A percentile compares a stretch with the other conserved stretches of the same genome.
These are phyloP conservation scores for Candida neerlandica DNA, from an alignment of 1,139 yeast genomes.

Conservation along the genomic window DNA sequence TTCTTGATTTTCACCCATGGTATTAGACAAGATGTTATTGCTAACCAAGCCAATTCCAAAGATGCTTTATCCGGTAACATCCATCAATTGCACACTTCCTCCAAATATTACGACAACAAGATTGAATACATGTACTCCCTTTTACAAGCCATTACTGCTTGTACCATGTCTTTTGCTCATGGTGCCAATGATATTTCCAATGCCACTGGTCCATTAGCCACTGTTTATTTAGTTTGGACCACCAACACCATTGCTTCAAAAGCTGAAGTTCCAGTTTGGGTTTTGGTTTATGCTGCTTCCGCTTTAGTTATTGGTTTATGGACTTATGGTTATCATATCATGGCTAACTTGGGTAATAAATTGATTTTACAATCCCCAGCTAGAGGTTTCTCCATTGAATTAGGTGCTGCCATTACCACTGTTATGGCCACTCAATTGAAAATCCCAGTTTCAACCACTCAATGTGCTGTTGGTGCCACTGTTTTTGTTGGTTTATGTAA, in stretches of 20 bases:
- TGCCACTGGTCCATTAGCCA: constrained; percentile 76
- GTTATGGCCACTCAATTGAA: constrained; percentile 74
- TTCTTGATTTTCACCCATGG: constrained; percentile 61
- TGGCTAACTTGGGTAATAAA: constrained; percentile 73
- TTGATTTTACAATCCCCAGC: constrained; percentile 78
- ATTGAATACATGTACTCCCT: constrained; percentile 71
- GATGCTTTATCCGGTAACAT: constrained; percentile 46
- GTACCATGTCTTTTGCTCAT: constrained; percentile 81
- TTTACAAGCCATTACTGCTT: constrained; percentile 73
- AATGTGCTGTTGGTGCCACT: constrained; percentile 80
- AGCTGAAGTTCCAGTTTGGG: constrained; percentile 72
- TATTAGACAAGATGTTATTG: constrained; percentile 63
- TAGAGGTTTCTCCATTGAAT: constrained; percentile 77
- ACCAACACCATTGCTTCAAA: constrained; percentile 50
- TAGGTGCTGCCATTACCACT: constrained; percentile 78
- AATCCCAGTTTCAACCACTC: constrained; percentile 78
- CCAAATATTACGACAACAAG: constrained; percentile 72
- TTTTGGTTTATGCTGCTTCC: constrained; percentile 67
- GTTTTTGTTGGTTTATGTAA: constrained; percentile 78
- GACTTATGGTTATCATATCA: constrained; percentile 74
- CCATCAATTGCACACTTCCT: constrained; percentile 52
- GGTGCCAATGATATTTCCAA: constrained; percentile 82
- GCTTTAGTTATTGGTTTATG: constrained; percentile 71
- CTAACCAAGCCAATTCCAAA: constrained; percentile 42
- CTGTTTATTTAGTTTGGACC: constrained; percentile 65